phyloP scores from a whole-genome alignment of 768 basidiomycete species.

The Leccinum disarticulatum region DNA sequence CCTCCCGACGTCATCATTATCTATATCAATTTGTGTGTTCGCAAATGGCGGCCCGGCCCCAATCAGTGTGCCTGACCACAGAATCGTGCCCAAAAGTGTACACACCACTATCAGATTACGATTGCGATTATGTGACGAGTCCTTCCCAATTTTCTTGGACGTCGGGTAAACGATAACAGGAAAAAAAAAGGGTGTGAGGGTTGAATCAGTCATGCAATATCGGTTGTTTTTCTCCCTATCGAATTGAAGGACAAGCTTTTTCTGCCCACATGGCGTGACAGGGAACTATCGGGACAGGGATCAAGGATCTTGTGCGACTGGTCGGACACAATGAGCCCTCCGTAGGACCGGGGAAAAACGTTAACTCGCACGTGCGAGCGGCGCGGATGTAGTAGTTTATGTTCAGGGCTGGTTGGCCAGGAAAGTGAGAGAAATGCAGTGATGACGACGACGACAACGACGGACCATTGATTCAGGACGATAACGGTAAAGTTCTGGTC shows the following conservation, averaged over 20 bases:
- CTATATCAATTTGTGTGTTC: background rate
- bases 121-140: background rate
- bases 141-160: conserved; percentile 3
- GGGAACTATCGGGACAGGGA: background rate
- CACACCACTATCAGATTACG: conserved; percentile 10
- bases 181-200: background rate
- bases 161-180: background rate
- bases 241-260: background rate
- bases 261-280: background rate
- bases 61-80: conserved; percentile 21
- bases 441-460: background rate
- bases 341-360: background rate
- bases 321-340: background rate
- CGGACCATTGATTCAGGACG: background rate
- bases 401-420: background rate
- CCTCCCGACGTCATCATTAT: background rate
- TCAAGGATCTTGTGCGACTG: background rate
- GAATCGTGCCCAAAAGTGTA: background rate
- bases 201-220: background rate
- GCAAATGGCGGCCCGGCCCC: background rate
- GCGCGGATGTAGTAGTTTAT: background rate
- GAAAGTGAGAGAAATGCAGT: background rate
- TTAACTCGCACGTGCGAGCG: background rate
- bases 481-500: background rate
- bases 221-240: background rate